A percentile compares a stretch with the other conserved stretches of the same genome.
Evolutionary conservation across 1,284 basidiomycete genomes (phyloP).

Genomic region (Puccinia horiana): DNA sequence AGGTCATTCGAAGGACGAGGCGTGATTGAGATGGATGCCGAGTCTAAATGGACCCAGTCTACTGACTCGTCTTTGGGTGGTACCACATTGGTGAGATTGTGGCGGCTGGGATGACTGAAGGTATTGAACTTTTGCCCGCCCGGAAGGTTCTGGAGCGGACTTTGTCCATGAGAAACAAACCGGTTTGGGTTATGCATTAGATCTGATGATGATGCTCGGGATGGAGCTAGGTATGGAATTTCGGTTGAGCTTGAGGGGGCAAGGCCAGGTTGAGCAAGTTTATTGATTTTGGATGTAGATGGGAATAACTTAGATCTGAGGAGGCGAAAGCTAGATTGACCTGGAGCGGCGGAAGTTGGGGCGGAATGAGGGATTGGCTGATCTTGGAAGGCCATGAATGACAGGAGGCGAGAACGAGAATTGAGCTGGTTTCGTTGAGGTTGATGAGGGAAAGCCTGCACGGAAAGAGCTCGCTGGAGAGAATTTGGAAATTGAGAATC

Average conservation of each 20-base stretch:
- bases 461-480: not conserved
- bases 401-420: not conserved
- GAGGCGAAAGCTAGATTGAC: constrained; percentile 6
- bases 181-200: not conserved
- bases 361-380: not conserved
- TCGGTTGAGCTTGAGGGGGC: not conserved
- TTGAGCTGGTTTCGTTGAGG: not conserved
- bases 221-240: not conserved
- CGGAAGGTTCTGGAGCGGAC: not conserved
- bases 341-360: not conserved
- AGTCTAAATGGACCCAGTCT: constrained; percentile 14
- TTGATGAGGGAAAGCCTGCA: not conserved
- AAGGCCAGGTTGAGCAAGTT: not conserved
- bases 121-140: not conserved
- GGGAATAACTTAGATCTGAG: constrained; percentile 4
- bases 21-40: not conserved
- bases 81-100: not conserved
- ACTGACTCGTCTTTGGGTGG: not conserved
- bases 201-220: constrained; percentile 5
- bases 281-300: constrained; percentile 14
- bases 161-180: not conserved
- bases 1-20: not conserved
- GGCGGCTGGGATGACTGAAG: not conserved
- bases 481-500: not conserved
- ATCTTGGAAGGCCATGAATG: constrained; percentile 5